phyloP scores from a whole-genome alignment of 1,284 basidiomycete genomes.

The Laetiporus sulphureus region DNA sequence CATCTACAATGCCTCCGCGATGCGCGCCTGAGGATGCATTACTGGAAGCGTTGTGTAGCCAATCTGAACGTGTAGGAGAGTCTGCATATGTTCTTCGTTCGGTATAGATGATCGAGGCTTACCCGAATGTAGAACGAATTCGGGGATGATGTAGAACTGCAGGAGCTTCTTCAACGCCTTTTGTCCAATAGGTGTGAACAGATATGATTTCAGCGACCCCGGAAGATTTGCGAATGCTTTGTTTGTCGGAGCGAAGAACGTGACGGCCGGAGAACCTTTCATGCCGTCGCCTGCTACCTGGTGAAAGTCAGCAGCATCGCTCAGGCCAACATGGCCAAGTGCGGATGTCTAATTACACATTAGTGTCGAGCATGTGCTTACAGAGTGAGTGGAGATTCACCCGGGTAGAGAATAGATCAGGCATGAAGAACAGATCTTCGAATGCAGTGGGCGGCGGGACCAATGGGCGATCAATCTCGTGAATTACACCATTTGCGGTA shows the following conservation, averaged over 20 bases:
- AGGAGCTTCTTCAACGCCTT: conserved; percentile 54
- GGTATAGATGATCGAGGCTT: conserved; percentile 19
- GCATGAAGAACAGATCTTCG: conserved; percentile 48
- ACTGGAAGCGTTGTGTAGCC: conserved; percentile 19
- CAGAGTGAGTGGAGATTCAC: conserved; percentile 25
- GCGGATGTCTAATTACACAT: conserved; percentile 41
- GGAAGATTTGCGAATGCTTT: conserved; percentile 57
- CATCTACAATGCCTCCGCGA: too few species aligned
- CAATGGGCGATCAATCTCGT: conserved; percentile 55
- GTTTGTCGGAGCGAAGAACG: conserved; percentile 63
- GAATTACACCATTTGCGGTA: conserved; percentile 59
- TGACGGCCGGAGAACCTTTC: conserved; percentile 45
- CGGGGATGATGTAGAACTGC: conserved; percentile 61
- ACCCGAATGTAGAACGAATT: conserved; percentile 50
- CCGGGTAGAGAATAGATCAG: conserved; percentile 48
- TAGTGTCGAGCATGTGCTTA: not conserved
- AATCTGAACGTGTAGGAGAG: conserved; percentile 12
- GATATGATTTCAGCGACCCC: conserved; percentile 44
- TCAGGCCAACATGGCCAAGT: conserved; percentile 47
- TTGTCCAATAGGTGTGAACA: conserved; percentile 65
- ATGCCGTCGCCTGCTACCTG: conserved; percentile 32
- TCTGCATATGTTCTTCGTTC: not conserved
- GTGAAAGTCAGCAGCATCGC: conserved; percentile 40
- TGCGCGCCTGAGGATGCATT: too few species aligned
- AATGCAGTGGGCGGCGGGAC: conserved; percentile 59